These are phyloP conservation scores for Kwoniella dejecticola DNA, from an alignment of 768 basidiomycete species.

Conservation along the genomic window DNA sequence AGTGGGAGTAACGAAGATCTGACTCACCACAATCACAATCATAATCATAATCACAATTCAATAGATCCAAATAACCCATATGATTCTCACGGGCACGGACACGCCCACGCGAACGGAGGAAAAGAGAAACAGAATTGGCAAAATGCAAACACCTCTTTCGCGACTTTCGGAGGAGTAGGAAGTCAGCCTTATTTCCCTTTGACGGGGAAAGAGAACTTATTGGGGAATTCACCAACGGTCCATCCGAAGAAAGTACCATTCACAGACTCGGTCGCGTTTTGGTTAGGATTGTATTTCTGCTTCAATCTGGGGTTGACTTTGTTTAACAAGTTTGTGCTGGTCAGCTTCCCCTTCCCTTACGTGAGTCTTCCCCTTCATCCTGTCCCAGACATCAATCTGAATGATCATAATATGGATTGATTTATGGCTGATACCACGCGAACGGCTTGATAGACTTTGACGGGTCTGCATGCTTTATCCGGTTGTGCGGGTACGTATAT, in stretches of 20 bases:
- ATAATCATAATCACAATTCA: not conserved
- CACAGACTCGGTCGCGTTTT: constrained; percentile 56
- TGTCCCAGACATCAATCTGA: not conserved
- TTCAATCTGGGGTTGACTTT: constrained; percentile 91
- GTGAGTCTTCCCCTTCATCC: constrained; percentile 39
- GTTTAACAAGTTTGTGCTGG: constrained; percentile 91
- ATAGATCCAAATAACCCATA: constrained; percentile 16
- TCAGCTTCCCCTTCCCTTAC: constrained; percentile 92
- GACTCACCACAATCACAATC: not conserved
- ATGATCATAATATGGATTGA: too few relatives aligned
- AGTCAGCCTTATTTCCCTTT: constrained; percentile 18
- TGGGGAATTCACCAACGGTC: constrained; percentile 17
- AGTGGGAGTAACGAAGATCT: not conserved
- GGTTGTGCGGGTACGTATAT: constrained; percentile 78
- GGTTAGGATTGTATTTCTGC: constrained; percentile 80
- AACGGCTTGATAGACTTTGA: constrained; percentile 64
- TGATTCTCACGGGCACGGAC: constrained; percentile 8
- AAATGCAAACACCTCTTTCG: not conserved
- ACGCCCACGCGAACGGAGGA: too few relatives aligned
- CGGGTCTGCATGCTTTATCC: constrained; percentile 85
- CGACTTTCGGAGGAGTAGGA: constrained; percentile 4
- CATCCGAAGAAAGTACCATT: constrained; percentile 23
- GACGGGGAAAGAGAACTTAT: constrained; percentile 11
- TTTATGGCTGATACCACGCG: constrained; percentile 7
- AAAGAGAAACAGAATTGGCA: constrained; percentile 2